Percentiles rank a stretch among this genome's conserved stretches.
Conservation (phyloP, 768 basidiomycete genomes). For the Boletus pseudo-olivaceus region DNA sequence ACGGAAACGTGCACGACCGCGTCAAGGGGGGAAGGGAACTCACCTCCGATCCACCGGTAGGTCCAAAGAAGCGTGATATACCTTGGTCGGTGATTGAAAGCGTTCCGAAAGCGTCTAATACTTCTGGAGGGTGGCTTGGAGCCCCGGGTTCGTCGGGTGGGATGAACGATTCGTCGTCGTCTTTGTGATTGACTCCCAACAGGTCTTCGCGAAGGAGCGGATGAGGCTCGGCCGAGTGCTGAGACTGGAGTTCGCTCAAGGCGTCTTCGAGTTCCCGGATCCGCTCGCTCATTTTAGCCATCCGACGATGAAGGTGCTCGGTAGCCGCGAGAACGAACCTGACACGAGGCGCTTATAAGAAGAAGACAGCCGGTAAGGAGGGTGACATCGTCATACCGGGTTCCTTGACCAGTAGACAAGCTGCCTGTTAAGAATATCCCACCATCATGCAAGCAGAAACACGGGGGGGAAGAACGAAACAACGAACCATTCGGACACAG, state of each 20-base stretch:
- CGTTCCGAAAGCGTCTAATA: conserved; percentile 58
- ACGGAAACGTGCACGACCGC: conserved; percentile 2
- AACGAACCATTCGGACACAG: conserved; percentile 67
- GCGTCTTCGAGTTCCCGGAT: conserved; percentile 64
- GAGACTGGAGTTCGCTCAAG: conserved; percentile 46
- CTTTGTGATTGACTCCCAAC: conserved; percentile 31
- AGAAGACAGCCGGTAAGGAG: background rate
- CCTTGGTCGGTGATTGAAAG: conserved; percentile 59
- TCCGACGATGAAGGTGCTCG: conserved; percentile 59
- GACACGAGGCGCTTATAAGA: conserved; percentile 5
- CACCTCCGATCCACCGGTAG: conserved; percentile 67
- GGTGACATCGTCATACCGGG: conserved; percentile 42
- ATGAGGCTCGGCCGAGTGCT: conserved; percentile 51
- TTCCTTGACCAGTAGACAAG: conserved; percentile 76
- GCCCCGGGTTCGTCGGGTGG: conserved; percentile 26
- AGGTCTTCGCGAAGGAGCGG: conserved; percentile 58
- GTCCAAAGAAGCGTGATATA: conserved; percentile 61
- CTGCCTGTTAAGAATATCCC: conserved; percentile 42
- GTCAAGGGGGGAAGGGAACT: conserved; percentile 21
- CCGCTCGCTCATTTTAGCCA: conserved; percentile 49
- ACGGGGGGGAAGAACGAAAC: conserved; percentile 3
- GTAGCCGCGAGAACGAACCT: conserved; percentile 63
- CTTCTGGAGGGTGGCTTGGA: conserved; percentile 33
- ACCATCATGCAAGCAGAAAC: background rate
- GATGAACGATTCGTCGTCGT: conserved; percentile 22